Evolutionary conservation across 2,329 filamentous ascomycete species (phyloP).

Genomic region (Grosmannia penicillata): DNA sequence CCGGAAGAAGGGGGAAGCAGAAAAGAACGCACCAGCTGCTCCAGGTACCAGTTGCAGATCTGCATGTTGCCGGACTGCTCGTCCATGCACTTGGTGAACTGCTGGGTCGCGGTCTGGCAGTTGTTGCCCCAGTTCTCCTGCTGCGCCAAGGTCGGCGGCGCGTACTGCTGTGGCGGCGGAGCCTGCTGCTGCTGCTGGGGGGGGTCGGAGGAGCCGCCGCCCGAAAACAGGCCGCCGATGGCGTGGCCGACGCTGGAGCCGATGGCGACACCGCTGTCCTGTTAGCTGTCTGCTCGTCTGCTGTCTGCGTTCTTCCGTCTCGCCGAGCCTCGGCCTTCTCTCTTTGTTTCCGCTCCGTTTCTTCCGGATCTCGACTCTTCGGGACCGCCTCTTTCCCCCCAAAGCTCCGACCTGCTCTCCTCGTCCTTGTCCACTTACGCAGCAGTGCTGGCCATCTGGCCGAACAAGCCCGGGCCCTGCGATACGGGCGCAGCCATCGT

Average conservation of each 20-base stretch:
- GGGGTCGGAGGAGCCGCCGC: slow-evolving; percentile 50
- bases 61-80: slow-evolving; percentile 87
- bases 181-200: slow-evolving; percentile 32
- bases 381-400: neutral
- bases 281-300: too few species aligned
- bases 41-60: slow-evolving; percentile 95
- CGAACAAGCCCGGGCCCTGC: slow-evolving; percentile 73
- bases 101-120: slow-evolving; percentile 66
- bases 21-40: slow-evolving; percentile 52
- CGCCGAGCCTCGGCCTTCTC: too few species aligned
- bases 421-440: too few species aligned
- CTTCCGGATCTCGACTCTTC: too few species aligned
- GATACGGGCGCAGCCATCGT: slow-evolving; percentile 26
- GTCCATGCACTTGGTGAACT: slow-evolving; percentile 93
- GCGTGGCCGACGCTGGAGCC: slow-evolving; percentile 92
- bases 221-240: slow-evolving; percentile 75
- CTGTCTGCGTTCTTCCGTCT: too few species aligned
- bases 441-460: slow-evolving; percentile 94
- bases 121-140: slow-evolving; percentile 45
- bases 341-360: too few species aligned
- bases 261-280: slow-evolving; percentile 76
- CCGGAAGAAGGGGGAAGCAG: slow-evolving; percentile 9
- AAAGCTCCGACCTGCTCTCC: too few species aligned
- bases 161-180: slow-evolving; percentile 29
- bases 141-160: slow-evolving; percentile 17